phyloP scores from a whole-genome alignment of 345 rosid genomes.

The Laguncularia racemosa region DNA sequence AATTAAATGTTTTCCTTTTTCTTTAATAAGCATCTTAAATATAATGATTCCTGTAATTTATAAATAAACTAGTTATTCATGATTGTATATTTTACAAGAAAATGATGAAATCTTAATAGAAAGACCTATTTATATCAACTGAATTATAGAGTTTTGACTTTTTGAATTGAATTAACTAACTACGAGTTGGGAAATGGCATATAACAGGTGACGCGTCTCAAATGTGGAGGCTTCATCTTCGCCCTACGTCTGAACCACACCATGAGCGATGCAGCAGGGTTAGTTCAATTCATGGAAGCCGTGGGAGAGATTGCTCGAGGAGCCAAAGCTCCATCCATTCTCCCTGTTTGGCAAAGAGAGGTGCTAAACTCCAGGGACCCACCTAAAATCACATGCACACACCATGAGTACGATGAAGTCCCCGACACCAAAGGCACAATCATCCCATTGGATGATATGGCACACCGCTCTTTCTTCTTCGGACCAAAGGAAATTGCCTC shows the following conservation, averaged over 20 bases:
- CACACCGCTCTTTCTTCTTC: conserved; percentile 45
- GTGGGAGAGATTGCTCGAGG: conserved; percentile 43
- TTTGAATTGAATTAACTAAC: neutral
- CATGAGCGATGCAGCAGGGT: conserved; percentile 37
- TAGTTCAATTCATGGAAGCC: conserved; percentile 31
- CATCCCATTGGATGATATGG: conserved; percentile 17
- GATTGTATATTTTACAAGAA: too few species aligned
- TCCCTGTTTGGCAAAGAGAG: conserved; percentile 43
- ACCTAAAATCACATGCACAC: conserved; percentile 29
- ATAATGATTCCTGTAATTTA: too few species aligned
- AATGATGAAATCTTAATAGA: too few species aligned
- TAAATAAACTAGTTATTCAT: too few species aligned
- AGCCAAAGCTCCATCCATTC: conserved; percentile 18
- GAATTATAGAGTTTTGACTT: neutral
- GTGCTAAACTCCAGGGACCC: conserved; percentile 23
- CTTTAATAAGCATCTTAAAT: too few species aligned
- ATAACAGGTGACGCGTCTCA: conserved; percentile 35
- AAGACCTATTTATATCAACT: too few species aligned
- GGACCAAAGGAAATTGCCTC: conserved; percentile 28
- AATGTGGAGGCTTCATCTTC: conserved; percentile 37
- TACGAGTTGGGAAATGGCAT: neutral
- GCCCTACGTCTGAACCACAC: conserved; percentile 42
- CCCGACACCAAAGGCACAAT: conserved; percentile 17
- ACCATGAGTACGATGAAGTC: conserved; percentile 40
- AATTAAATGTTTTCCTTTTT: neutral